These are phyloP conservation scores for Leccinum subrobustum DNA, from an alignment of 1,284 basidiomycete genomes.

Conservation along the genomic window DNA sequence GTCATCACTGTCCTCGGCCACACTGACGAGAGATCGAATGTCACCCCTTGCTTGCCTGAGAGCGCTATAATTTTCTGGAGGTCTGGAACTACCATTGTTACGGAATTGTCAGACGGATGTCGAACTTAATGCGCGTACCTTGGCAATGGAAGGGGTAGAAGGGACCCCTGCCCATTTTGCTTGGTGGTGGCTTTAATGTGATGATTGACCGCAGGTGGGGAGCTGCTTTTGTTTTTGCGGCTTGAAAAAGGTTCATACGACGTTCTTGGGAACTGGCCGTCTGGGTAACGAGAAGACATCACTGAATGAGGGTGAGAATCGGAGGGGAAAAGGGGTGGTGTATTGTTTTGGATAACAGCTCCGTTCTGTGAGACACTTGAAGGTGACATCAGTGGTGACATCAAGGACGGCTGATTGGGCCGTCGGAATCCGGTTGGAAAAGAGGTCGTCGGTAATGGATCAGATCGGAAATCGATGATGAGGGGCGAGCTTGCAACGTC, in stretches of 20 bases:
- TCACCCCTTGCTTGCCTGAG: not conserved
- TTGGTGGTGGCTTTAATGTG: slow-evolving; percentile 9
- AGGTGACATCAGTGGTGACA: not conserved
- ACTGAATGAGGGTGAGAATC: not conserved
- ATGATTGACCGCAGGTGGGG: slow-evolving; percentile 5
- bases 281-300: not conserved
- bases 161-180: not conserved
- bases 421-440: not conserved
- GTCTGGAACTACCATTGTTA: not conserved
- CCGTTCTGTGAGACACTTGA: not conserved
- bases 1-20: not conserved
- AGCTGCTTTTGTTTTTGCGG: not conserved
- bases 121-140: slow-evolving; percentile 12
- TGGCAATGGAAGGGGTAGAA: not conserved
- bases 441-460: not conserved
- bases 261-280: not conserved
- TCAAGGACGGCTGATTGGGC: not conserved
- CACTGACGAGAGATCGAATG: not conserved
- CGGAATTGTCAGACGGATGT: slow-evolving; percentile 3
- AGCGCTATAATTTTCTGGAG: not conserved
- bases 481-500: not conserved
- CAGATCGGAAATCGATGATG: not conserved
- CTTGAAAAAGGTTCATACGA: not conserved
- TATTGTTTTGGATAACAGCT: not conserved
- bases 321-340: not conserved